Percentiles rank a stretch among this genome's conserved stretches.
phyloP scores from a whole-genome alignment of 352 stramenopile species.

The Pythium graminicola region DNA sequence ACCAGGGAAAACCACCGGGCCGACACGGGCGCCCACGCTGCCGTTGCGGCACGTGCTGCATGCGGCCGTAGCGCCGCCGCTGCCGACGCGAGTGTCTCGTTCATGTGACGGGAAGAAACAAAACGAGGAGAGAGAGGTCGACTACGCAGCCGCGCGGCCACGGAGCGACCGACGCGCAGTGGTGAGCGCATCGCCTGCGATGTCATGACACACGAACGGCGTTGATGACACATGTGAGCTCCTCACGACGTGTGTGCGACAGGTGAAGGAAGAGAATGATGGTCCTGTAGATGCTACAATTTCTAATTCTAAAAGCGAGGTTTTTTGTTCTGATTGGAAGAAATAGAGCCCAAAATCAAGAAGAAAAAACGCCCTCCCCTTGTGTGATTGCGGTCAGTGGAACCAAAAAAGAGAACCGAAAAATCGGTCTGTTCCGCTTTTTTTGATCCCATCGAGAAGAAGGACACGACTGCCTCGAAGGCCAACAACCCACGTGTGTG shows the following conservation, averaged over 20 bases:
- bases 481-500: no score
- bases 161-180: not conserved
- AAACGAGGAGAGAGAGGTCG: not conserved
- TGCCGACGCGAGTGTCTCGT: not conserved
- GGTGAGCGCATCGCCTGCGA: not conserved
- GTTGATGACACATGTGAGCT: not conserved
- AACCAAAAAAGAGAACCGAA: constrained; percentile 13
- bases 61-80: constrained; percentile 2
- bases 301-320: no score
- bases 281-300: no score
- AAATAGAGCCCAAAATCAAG: not conserved
- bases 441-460: constrained; percentile 5
- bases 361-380: constrained; percentile 1
- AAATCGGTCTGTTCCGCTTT: constrained; percentile 10
- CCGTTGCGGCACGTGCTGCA: not conserved
- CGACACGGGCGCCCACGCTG: not conserved
- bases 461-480: not conserved
- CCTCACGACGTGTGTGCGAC: not conserved
- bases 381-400: constrained; percentile 3
- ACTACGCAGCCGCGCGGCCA: not conserved
- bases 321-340: constrained; percentile 7
- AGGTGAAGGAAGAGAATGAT: not conserved
- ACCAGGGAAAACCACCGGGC: constrained; percentile 12
- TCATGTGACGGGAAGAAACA: constrained; percentile 2
- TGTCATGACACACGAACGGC: not conserved